Evolutionary conservation across 1,284 basidiomycete genomes (phyloP), one percentile per base, ranked within the genome.

Genomic region (Cutaneotrichosporon curvatum): DNA sequence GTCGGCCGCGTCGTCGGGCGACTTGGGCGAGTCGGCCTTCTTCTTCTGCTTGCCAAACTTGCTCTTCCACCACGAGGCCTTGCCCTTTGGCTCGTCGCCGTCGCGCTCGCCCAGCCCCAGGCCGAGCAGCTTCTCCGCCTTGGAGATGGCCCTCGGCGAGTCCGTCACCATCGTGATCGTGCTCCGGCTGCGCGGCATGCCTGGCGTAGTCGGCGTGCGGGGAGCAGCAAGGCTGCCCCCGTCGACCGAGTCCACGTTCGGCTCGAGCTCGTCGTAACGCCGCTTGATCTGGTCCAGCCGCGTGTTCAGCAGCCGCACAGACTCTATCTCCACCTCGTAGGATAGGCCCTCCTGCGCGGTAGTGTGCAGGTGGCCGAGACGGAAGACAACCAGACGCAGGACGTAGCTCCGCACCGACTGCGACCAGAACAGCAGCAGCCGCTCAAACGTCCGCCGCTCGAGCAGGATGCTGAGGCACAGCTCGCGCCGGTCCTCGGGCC

Each of bases 341-440:
- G 45, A 65, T 34, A 46, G 59, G 42, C 55, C 65, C 48, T 62
- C 67, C 28, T 56, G 58, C 22, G 61, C 52, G 18, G 60, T 62
- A 9, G 72, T 71, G 37, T 73, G 72, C 16, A 77, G 53, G 37
- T 75, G 72, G 28, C 73, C 71, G 4, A 77, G 59, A 6, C 75
- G 69, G 70, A 76, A 77, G 2, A 77, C 74, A 34, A 77, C 67
- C 7, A 76, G 60, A 11, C 73, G 66, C 12, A 72, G 48, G 33
- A 71, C 67, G 51, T 74, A 77, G 36, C 70, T 72, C 37, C 75
- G 62, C 19, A 76, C 75, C 10, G 72, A 73, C 38, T 73, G 71
- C 36, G 73, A 74, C 72, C 74, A 77, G 65, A 74, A 75, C 9
- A 77, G 58, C 44, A 73, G 61, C 21, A 76, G 58, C 15, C 75